Base-by-base conservation (phyloP, 2,329 filamentous ascomycete species). In the Fusarium veterinarium region DNA sequence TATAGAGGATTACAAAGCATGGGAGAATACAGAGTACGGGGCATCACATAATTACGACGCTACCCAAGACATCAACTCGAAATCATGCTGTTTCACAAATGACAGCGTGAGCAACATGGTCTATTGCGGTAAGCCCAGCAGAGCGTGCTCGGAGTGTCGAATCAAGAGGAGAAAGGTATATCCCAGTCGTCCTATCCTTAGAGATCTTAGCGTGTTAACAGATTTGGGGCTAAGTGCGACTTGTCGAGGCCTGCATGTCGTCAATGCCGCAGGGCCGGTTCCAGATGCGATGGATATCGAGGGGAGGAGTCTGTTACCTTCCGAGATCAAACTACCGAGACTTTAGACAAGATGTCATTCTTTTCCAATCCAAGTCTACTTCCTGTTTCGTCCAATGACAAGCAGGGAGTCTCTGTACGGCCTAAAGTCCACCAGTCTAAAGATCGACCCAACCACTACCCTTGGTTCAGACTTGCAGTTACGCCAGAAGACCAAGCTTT, bases 111-210 rank as follows among this genome's bases (percentile, higher is more conserved):
- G 49, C 6, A 53, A 30, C 17, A 53, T 53, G 49, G 49, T 53
- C 13, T 53, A 53, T 6, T 38, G 49, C 35, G 49, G 49, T 23
- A 53, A 53, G 17, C 35, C 49, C 4, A 53, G 49, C 19, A 53
- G 13, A 35, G 49, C 49, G 0, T 53, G 49, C 23, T 53, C 35
- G 8, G 49, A 53, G 1, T 53, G 49, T 6, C 49, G 49, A 28
- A n/a, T 53, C 49, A 53, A 40, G 23, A 20, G 49, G 19, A 53
- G 49, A 53, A 53, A 53, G 23, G 49, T 53, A 9, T 5, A 25
- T 16, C 13, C 1, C 25, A 30, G 19, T 10, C 25, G 19, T n/a
- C 44, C 1, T 16, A 16, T 7, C 13, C 9, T 2, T 2, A n/a
- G 25, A 5, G 3, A 16, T 40, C 7, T 8, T 53, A 25, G 17